Evolutionary conservation across 306 rosid genomes (phyloP), one percentile per base, ranked within the genome.

Genomic region (Pterocarpus macrocarpus): DNA sequence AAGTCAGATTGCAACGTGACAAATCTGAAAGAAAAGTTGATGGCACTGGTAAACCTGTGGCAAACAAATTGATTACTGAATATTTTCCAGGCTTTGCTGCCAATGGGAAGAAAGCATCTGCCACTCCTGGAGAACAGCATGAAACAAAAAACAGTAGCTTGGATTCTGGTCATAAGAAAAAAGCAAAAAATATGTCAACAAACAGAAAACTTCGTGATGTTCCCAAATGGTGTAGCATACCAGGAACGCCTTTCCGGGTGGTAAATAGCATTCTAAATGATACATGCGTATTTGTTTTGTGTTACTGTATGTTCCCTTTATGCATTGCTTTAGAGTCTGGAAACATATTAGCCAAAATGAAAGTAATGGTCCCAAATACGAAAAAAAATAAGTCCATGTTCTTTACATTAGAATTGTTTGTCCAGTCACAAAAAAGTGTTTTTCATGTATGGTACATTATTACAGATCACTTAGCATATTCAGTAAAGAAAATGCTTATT

Each of bases 191-290:
- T 63, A 17, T 16, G 14, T 75, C 85, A 13, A 84, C 82, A 57
- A 86, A 70, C 63, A 76, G 90, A 81, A 92, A 88, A 80, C 85
- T 73, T 70, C 88, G 88, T 75, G 89, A 90, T 78, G 75, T 94
- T 87, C 97, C 98, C 17, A 76, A 57, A 12, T 95, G 98, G 97
- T 90, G 98, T 85, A 82, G 89, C 83, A 78, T 95, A 81, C 87
- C 92, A 66, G 98, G 98, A 88, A 92, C 98, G 0, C 92, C 97
- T 78, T 95, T 95, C 82, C 90, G 95, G 33, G 97, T 93, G 94
- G 99, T 95, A 89, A 93, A 59, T 72, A 62, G 15, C 45, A 69
- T 77, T 87, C 80, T 82, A 38, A 45, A 7, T 8, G 13, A 88
- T 63, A 61, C 55, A 4, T 44, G 65, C 45, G 38, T 45, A 17